These are phyloP conservation scores for Panus rudis DNA, from an alignment of 768 basidiomycete genomes.

Conservation along the genomic window DNA sequence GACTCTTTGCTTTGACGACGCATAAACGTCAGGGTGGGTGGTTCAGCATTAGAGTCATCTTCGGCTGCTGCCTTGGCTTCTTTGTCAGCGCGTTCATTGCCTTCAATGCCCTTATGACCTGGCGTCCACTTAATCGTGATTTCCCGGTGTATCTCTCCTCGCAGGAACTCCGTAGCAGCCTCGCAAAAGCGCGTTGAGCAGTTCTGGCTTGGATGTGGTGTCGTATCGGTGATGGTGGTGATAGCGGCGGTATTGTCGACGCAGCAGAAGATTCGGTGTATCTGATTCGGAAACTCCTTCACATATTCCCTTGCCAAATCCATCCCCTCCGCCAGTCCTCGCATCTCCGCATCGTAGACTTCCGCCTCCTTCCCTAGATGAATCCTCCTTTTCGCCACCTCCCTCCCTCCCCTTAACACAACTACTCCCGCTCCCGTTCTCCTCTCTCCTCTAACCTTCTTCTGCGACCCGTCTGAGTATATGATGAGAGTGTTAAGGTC, in stretches of 20 bases:
- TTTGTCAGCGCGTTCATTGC: constrained; percentile 21
- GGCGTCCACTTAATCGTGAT: constrained; percentile 17
- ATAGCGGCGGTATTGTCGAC: constrained; percentile 12
- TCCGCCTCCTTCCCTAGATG: constrained; percentile 3
- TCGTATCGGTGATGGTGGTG: background rate
- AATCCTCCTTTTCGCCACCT: background rate
- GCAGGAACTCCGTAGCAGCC: background rate
- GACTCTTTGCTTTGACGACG: too few relatives aligned
- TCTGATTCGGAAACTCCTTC: background rate
- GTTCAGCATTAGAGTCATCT: too few relatives aligned
- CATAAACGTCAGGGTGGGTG: too few relatives aligned
- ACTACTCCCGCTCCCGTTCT: constrained; percentile 8
- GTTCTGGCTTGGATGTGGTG: constrained; percentile 1
- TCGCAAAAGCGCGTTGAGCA: background rate
- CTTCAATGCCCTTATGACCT: constrained; percentile 19
- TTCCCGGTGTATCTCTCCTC: background rate
- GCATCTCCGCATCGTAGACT: constrained; percentile 12
- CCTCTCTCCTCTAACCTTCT: background rate
- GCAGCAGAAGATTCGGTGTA: constrained; percentile 6
- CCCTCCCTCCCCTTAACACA: background rate
- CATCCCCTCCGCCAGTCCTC: constrained; percentile 2
- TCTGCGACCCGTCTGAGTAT: constrained; percentile 13
- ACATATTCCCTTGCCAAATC: background rate
- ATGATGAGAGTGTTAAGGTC: background rate
- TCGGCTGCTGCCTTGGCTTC: constrained; percentile 17